phyloP scores from a whole-genome alignment of 371 early-diverging fungal species.

The Mucor mucedo region DNA sequence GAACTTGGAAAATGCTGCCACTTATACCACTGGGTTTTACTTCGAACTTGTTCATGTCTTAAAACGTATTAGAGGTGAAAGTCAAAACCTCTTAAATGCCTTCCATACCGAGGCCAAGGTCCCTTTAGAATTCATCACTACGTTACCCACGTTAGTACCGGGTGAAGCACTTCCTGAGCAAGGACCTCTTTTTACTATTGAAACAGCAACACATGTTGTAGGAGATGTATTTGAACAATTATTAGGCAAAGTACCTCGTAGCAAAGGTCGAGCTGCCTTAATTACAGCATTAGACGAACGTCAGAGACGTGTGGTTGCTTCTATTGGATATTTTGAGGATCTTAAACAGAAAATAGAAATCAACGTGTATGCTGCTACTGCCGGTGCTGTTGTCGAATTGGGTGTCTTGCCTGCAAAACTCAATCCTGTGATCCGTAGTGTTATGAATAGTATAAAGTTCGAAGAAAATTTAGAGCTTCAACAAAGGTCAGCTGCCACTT shows the following conservation, averaged over 20 bases:
- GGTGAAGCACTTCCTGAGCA: conserved; percentile 51
- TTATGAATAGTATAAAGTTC: conserved; percentile 89
- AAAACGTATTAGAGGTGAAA: conserved; percentile 76
- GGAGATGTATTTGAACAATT: conserved; percentile 58
- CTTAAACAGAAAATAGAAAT: conserved; percentile 72
- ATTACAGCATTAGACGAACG: conserved; percentile 59
- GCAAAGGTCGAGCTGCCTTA: conserved; percentile 46
- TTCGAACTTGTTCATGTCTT: conserved; percentile 75
- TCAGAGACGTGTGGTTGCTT: conserved; percentile 65
- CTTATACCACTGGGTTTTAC: conserved; percentile 52
- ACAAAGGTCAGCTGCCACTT: conserved; percentile 59
- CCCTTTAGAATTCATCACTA: conserved; percentile 52
- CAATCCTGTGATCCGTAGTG: conserved; percentile 82
- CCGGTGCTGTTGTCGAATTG: conserved; percentile 83
- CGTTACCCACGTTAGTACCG: conserved; percentile 62
- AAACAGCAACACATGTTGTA: conserved; percentile 60
- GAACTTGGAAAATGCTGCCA: conserved; percentile 54
- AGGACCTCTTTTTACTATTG: conserved; percentile 66
- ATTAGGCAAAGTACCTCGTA: conserved; percentile 44
- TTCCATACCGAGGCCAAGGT: conserved; percentile 62
- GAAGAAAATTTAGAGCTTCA: conserved; percentile 80
- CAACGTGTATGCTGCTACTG: conserved; percentile 76
- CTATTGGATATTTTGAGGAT: conserved; percentile 69
- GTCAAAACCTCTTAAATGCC: conserved; percentile 69
- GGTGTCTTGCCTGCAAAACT: conserved; percentile 83